These are phyloP conservation scores for Citrus inodora DNA, from an alignment of 345 rosid species.

Conservation along the genomic window DNA sequence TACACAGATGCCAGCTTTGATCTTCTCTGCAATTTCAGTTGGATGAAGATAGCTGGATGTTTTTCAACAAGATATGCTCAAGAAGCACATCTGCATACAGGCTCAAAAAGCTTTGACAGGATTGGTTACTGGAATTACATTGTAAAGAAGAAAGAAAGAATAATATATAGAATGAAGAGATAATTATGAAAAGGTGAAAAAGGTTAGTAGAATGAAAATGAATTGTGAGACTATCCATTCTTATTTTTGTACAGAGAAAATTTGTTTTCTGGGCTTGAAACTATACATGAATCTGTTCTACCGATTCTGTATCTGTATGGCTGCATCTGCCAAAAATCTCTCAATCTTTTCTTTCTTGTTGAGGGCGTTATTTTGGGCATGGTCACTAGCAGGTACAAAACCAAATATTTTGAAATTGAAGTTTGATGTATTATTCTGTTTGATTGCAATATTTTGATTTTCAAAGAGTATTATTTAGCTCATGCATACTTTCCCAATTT, in stretches of 20 bases:
- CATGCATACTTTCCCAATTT: background rate
- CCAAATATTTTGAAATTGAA: background rate
- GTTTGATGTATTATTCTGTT: background rate
- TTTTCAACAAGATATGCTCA: conserved; percentile 5
- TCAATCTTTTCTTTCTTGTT: background rate
- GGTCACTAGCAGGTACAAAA: background rate
- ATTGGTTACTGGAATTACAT: conserved; percentile 26
- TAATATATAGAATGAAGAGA: conserved; percentile 16
- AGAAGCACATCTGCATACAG: conserved; percentile 24
- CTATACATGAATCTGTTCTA: conserved; percentile 20
- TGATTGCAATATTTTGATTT: background rate
- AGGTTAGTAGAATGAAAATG: conserved; percentile 19
- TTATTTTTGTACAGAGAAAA: conserved; percentile 38
- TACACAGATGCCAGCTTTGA: conserved; percentile 26
- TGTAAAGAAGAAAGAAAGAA: conserved; percentile 33
- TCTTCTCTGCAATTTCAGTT: conserved; percentile 15
- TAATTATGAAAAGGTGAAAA: conserved; percentile 2
- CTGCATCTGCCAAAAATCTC: background rate
- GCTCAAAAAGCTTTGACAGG: conserved; percentile 17
- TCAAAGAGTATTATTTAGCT: background rate
- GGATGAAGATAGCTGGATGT: conserved; percentile 15
- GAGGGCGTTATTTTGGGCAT: background rate
- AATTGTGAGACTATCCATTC: conserved; percentile 20
- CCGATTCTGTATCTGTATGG: conserved; percentile 2
- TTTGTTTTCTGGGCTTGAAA: conserved; percentile 12